Evolutionary conservation across 2,329 filamentous ascomycete genomes (phyloP).

Genomic region (Hypomyces rosellus): DNA sequence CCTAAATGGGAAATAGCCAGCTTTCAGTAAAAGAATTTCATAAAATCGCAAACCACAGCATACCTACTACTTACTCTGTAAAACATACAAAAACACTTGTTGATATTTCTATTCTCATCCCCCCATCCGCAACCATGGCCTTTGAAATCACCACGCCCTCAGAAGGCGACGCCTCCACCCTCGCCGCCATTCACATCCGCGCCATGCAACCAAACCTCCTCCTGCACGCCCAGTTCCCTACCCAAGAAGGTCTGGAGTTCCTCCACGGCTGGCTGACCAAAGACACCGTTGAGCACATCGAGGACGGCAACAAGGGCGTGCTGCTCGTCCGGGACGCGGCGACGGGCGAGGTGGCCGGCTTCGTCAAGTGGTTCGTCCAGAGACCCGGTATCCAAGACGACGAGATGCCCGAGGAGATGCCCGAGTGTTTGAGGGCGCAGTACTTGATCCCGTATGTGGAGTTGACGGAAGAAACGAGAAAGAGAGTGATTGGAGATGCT

Average conservation of each 20-base stretch:
- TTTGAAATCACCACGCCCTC: conserved; percentile 23
- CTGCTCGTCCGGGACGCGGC: conserved; percentile 28
- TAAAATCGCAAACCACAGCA: neutral
- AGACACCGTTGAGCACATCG: conserved; percentile 25
- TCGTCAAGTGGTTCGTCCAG: conserved; percentile 31
- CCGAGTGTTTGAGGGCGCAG: conserved; percentile 19
- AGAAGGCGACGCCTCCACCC: conserved; percentile 17
- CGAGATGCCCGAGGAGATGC: conserved; percentile 9
- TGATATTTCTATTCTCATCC: neutral
- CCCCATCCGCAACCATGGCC: conserved; percentile 14
- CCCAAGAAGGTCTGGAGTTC: conserved; percentile 20
- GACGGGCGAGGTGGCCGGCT: conserved; percentile 26
- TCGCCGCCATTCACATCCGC: conserved; percentile 28
- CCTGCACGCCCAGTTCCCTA: conserved; percentile 36
- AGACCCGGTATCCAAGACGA: conserved; percentile 13
- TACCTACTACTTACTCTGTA: too few species aligned
- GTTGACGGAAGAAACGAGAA: conserved; percentile 26
- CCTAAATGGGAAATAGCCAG: too few species aligned
- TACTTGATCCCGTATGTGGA: conserved; percentile 29
- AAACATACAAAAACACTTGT: neutral
- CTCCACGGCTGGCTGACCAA: conserved; percentile 25
- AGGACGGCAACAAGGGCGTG: conserved; percentile 21
- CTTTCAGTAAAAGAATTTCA: too few species aligned
- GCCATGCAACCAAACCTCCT: conserved; percentile 35
- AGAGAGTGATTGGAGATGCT: conserved; percentile 22